Base-by-base conservation (phyloP, 306 rosid genomes). In the Prunus kanzakura region DNA sequence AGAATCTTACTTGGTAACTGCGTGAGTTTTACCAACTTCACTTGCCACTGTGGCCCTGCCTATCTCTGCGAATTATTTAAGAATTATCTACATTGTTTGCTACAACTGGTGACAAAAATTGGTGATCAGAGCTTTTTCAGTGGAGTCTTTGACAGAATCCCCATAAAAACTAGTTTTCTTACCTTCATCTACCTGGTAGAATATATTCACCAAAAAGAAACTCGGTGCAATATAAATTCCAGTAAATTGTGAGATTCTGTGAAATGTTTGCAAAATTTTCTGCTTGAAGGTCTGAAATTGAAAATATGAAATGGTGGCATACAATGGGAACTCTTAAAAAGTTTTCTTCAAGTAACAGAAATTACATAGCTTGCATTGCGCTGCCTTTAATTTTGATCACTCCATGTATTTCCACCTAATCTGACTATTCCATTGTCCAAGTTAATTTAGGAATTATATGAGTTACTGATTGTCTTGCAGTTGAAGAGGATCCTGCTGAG, bases 401-500 rank as follows among this genome's bases (percentile, higher is more conserved):
- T 2, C 14, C 25, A 35, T 35, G 69, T 64, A 4, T 32, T 64
- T 35, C 27, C 1, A 41, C 16, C 23, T 22, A 20, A 22, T 46
- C 15, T 50, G 1, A 32, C 63, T 11, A 4, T 19, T 47, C 18
- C 43, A 18, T 22, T 35, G 29, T 19, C 20, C 30, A 55, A 38
- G 54, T 49, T 49, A 49, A 49, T 49, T 3, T 3, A 49, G 16
- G 23, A 16, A 58, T 15, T 3, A 16, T 23, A 23, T 8, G 56
- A 16, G 27, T 58, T 10, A 8, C n/a, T 57, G 41, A n/a, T 73
- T 67, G 46, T 69, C 74, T 76, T 79, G 83, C 85, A 90, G 97
- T 32, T 77, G 86, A 85, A 83, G 98, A 91, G 78, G 79, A 76
- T 73, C 82, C 88, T 57, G 88, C 86, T 67, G 93, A 81, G 78